A percentile compares a stretch with the other conserved stretches of the same genome.
Evolutionary conservation across 371 early-diverging fungal species (phyloP).

Genomic region (Mortierella sp.): DNA sequence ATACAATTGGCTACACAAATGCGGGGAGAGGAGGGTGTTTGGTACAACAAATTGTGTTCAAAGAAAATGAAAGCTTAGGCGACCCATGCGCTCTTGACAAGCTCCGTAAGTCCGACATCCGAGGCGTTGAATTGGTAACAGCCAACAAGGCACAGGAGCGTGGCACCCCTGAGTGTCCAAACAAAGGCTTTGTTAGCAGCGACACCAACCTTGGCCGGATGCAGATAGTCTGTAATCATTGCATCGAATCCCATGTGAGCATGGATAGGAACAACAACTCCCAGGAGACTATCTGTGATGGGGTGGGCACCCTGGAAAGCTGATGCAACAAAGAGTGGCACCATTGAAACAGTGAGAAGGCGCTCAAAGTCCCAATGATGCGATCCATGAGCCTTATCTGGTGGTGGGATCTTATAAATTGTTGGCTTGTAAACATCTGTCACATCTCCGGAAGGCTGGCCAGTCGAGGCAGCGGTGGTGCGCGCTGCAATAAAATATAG

Average conservation of each 20-base stretch:
- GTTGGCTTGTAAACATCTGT: constrained; percentile 45
- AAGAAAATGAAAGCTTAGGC: constrained; percentile 50
- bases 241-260: constrained; percentile 80
- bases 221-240: constrained; percentile 83
- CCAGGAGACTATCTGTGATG: constrained; percentile 84
- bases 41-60: not conserved
- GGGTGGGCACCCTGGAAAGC: constrained; percentile 79
- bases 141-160: constrained; percentile 80
- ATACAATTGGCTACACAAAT: not conserved
- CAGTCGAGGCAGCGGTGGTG: no score
- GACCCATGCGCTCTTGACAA: constrained; percentile 81
- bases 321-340: constrained; percentile 80
- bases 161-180: constrained; percentile 68
- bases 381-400: constrained; percentile 63
- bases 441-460: constrained; percentile 32
- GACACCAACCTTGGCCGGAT: constrained; percentile 68
- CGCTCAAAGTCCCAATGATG: constrained; percentile 94
- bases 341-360: constrained; percentile 71
- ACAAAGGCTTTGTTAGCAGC: constrained; percentile 62
- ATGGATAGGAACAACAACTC: constrained; percentile 88
- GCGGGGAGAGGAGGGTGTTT: no score
- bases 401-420: constrained; percentile 1
- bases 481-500: no score
- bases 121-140: constrained; percentile 91
- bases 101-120: constrained; percentile 90